Evolutionary conservation across 1,139 yeast genomes (phyloP).

Genomic region (Groenewaldozyma auringiensis): DNA sequence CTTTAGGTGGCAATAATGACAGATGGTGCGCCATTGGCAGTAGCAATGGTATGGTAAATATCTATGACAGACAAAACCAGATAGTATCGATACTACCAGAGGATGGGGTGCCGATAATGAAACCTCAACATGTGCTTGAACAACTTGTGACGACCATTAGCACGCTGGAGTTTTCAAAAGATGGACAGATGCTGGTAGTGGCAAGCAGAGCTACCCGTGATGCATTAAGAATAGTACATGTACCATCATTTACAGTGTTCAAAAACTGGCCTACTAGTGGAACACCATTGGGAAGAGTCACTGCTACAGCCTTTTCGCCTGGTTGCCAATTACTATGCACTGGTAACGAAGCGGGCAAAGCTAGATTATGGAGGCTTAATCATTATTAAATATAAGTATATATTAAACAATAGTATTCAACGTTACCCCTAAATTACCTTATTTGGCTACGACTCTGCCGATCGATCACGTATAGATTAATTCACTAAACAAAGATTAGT

Average conservation of each 20-base stretch:
- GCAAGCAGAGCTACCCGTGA: constrained; percentile 85
- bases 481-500: no score
- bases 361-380: constrained; percentile 80
- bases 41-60: constrained; percentile 79
- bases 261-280: constrained; percentile 97
- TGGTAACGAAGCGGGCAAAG: constrained; percentile 88
- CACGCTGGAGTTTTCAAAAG: constrained; percentile 64
- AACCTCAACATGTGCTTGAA: constrained; percentile 49
- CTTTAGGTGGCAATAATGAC: constrained; percentile 63
- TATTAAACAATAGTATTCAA: no score
- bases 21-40: constrained; percentile 88
- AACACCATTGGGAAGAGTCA: constrained; percentile 91
- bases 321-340: constrained; percentile 75
- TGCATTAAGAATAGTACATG: constrained; percentile 76
- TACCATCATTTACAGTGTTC: constrained; percentile 81
- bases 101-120: constrained; percentile 22
- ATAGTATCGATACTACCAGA: constrained; percentile 23
- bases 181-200: constrained; percentile 81
- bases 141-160: constrained; percentile 80
- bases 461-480: no score
- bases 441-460: no score
- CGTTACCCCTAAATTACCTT: no score
- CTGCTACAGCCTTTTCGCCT: constrained; percentile 75
- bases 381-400: no score
- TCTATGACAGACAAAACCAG: constrained; percentile 54